A percentile compares a stretch with the other conserved stretches of the same genome.
phyloP scores from a whole-genome alignment of 495 filamentous ascomycete genomes.

The Cercophora newfieldiana region DNA sequence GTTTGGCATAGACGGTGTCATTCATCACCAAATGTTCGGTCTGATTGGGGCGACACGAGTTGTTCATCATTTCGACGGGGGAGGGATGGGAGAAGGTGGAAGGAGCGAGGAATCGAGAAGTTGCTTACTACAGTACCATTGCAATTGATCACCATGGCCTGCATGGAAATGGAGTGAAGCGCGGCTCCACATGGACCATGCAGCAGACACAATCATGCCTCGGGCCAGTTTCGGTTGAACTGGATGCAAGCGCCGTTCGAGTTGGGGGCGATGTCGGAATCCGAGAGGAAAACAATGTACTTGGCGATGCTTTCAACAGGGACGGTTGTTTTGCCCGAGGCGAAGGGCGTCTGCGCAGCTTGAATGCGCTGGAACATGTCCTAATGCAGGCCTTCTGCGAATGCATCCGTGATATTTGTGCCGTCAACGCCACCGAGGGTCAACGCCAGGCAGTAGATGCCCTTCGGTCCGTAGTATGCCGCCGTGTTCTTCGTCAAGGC shows the following conservation, averaged over 20 bases:
- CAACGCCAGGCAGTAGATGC: slow-evolving; percentile 58
- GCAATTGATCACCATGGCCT: background rate
- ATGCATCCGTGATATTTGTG: slow-evolving; percentile 56
- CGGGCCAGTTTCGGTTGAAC: slow-evolving; percentile 44
- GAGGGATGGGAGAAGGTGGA: background rate
- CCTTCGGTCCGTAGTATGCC: slow-evolving; percentile 55
- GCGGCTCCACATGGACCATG: background rate
- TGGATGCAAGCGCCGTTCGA: slow-evolving; percentile 41
- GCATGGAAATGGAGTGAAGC: background rate
- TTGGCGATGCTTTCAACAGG: slow-evolving; percentile 39
- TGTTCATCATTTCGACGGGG: slow-evolving; percentile 70
- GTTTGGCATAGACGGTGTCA: slow-evolving; percentile 88
- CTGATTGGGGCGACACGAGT: slow-evolving; percentile 89
- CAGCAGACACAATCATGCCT: slow-evolving; percentile 23
- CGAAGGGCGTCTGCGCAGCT: slow-evolving; percentile 27
- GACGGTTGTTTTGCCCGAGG: slow-evolving; percentile 24
- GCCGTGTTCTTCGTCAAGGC: slow-evolving; percentile 66
- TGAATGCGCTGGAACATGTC: slow-evolving; percentile 41
- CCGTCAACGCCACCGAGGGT: slow-evolving; percentile 57
- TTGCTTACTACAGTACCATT: slow-evolving; percentile 40
- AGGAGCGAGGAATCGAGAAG: slow-evolving; percentile 6
- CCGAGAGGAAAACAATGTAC: slow-evolving; percentile 44
- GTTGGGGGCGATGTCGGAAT: slow-evolving; percentile 35
- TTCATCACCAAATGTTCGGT: slow-evolving; percentile 78
- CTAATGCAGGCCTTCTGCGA: slow-evolving; percentile 45